Conservation (phyloP, 352 stramenopile genomes). For the Hyaloperonospora brassicae region DNA sequence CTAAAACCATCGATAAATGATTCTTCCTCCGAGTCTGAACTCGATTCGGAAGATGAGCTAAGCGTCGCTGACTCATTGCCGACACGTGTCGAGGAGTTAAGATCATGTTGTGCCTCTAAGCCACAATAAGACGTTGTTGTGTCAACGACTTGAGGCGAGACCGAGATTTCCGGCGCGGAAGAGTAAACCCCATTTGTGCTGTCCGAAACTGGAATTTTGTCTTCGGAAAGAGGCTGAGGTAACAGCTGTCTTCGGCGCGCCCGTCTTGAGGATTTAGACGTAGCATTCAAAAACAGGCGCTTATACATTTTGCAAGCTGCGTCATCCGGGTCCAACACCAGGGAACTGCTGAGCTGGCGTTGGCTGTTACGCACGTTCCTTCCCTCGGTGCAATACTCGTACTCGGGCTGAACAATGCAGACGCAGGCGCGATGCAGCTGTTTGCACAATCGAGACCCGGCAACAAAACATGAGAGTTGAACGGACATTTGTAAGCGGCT, state of each 20-base stretch:
- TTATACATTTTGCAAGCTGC: conserved; percentile 37
- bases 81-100: conserved; percentile 14
- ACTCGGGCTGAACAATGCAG: conserved; percentile 52
- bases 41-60: conserved; percentile 70
- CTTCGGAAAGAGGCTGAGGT: conserved; percentile 16
- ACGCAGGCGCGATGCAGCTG: conserved; percentile 60
- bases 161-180: conserved; percentile 10
- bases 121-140: conserved; percentile 4
- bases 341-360: conserved; percentile 17
- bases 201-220: conserved; percentile 10
- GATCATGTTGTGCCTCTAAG: conserved; percentile 9
- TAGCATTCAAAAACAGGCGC: conserved; percentile 26
- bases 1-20: conserved; percentile 67
- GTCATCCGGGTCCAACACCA: conserved; percentile 30
- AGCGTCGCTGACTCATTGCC: conserved; percentile 52
- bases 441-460: not conserved
- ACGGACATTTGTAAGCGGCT: not conserved
- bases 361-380: conserved; percentile 25
- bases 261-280: conserved; percentile 27
- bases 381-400: conserved; percentile 36
- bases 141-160: conserved; percentile 2
- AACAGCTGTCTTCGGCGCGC: conserved; percentile 27
- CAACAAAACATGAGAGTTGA: conserved; percentile 1
- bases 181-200: conserved; percentile 16
- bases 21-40: conserved; percentile 80